These are phyloP conservation scores for Adenanthera pavonina DNA, from an alignment of 306 rosid genomes.

Conservation along the genomic window DNA sequence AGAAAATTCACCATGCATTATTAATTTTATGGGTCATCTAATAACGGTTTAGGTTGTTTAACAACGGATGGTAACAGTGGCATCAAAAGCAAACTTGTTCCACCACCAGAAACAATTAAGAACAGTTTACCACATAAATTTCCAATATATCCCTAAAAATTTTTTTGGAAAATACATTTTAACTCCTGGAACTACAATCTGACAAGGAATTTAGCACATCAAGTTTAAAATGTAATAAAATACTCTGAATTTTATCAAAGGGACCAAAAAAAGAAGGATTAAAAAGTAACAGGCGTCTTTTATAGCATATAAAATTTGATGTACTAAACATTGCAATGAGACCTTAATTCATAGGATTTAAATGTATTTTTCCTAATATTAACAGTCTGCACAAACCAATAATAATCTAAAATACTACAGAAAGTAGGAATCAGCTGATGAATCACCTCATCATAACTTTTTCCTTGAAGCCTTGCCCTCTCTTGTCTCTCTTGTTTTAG, in stretches of 20 bases:
- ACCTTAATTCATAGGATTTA: background rate
- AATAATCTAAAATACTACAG: background rate
- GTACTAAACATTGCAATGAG: background rate
- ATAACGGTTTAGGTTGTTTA: background rate
- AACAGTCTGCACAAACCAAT: background rate
- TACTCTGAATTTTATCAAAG: background rate
- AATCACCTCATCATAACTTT: slow-evolving; percentile 87
- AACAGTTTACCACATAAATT: background rate
- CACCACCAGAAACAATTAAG: background rate
- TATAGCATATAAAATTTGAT: background rate
- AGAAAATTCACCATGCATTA: background rate
- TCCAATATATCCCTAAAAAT: background rate
- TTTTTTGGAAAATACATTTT: background rate
- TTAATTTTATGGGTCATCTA: background rate
- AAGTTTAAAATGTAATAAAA: background rate
- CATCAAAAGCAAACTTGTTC: slow-evolving; percentile 15
- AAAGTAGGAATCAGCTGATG: background rate
- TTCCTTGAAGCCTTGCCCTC: slow-evolving; percentile 89
- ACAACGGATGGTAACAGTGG: background rate
- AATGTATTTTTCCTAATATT: background rate
- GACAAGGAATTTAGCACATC: background rate
- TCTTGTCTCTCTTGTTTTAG: slow-evolving; percentile 82
- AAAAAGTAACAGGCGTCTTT: background rate
- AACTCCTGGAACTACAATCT: background rate
- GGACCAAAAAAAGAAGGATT: background rate